Base-by-base conservation (phyloP, 371 early-diverging fungal species). In the Fennellomyces sp. region DNA sequence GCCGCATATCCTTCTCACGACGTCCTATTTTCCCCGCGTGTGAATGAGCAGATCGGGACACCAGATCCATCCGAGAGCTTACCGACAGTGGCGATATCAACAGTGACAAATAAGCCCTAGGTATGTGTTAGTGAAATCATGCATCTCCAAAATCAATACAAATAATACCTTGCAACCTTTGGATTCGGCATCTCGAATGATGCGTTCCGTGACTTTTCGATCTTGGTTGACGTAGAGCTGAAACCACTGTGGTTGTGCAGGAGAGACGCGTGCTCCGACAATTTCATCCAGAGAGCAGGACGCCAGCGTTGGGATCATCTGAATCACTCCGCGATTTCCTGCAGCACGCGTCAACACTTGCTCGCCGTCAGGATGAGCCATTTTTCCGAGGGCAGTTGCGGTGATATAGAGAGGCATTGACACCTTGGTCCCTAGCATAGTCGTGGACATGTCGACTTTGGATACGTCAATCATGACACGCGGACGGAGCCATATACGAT, bases 161-260 rank as follows among this genome's bases (percentile, higher is more conserved):
- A 95, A 91, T 5, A 98, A 68, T 27, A 82, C 86, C 67, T 91
- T 92, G 70, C 86, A 87, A 3, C 97, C 98, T 7, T 82, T 78
- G 19, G 59, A 66, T 63, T 97, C 95, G 5, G 96, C 98, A 21
- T 88, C 77, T 31, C 84, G 65, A 5, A 98, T 84, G 25, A 98
- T 70, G 26, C 76, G 66, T 55, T 85, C 82, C 5, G 94, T 86
- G n/a, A 91, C 75, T 3, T 67, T 63, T 19, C 94, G 86, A 61
- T 97, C 86, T 30, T 78, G 66, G 72, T 96, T 92, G 25, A 96
- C 94, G 65, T 97, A 98, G 26, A 98, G 84, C 72, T 98, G 98
- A 66, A 94, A 86, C 92, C 93, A 96, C 61, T 67, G 79, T 1
- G 70, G 52, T 52, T 81, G 79, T 1, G 65, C 62, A 39, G 81